Percentiles rank a stretch among this genome's conserved stretches.
Evolutionary conservation across 2,329 filamentous ascomycete species (phyloP).

Genomic region (Neonectria faginata): DNA sequence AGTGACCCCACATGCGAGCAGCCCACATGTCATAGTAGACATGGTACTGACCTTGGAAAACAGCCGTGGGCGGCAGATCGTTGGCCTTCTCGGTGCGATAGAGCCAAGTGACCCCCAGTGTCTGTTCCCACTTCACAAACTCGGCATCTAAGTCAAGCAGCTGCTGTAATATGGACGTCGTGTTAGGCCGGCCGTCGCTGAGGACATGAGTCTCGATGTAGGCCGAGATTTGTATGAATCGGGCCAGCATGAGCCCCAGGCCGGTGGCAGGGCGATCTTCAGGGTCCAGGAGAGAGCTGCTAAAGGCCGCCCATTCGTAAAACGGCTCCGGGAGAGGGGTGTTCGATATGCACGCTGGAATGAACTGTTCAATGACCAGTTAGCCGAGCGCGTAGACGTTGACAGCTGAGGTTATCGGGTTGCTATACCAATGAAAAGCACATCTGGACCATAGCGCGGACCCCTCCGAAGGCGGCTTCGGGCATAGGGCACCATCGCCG

Average conservation of each 20-base stretch:
- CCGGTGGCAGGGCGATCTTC: constrained; percentile 55
- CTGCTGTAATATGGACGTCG: constrained; percentile 52
- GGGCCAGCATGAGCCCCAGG: constrained; percentile 55
- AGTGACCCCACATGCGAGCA: constrained; percentile 69
- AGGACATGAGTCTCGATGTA: constrained; percentile 50
- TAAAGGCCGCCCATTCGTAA: constrained; percentile 58
- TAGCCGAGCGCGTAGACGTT: constrained; percentile 13
- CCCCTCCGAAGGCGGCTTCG: constrained; percentile 55
- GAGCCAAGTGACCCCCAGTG: constrained; percentile 52
- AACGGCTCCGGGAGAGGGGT: constrained; percentile 55
- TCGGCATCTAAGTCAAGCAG: constrained; percentile 55
- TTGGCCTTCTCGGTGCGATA: constrained; percentile 50
- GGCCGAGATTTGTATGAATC: constrained; percentile 55
- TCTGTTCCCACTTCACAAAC: constrained; percentile 55
- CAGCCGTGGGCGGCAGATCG: constrained; percentile 53
- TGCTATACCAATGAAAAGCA: constrained; percentile 66
- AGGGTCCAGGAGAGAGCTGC: constrained; percentile 50
- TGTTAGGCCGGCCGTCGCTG: constrained; percentile 53
- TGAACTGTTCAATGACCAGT: constrained; percentile 51
- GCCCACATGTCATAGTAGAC: constrained; percentile 65
- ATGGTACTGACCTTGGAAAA: constrained; percentile 67
- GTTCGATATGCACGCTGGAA: constrained; percentile 56
- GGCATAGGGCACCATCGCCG: constrained; percentile 58
- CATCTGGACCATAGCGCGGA: constrained; percentile 66
- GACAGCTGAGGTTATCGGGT: background rate